phyloP scores from a whole-genome alignment of 768 basidiomycete genomes.

The Tephrocybe sp. region DNA sequence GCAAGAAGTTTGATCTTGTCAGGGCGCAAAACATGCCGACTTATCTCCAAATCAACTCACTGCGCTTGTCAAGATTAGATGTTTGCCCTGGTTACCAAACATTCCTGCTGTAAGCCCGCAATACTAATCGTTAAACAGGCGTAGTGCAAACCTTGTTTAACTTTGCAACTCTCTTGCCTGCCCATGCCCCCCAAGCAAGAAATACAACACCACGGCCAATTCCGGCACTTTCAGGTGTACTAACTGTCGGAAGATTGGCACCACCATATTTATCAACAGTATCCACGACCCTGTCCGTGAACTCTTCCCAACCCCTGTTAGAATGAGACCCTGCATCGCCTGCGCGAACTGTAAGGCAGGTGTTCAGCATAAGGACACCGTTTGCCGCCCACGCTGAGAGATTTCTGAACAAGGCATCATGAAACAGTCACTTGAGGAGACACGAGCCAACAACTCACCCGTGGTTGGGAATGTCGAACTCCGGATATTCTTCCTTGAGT shows the following conservation, averaged over 20 bases:
- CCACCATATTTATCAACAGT: constrained; percentile 76
- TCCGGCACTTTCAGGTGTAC: constrained; percentile 39
- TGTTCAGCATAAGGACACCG: constrained; percentile 90
- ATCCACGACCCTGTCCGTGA: constrained; percentile 78
- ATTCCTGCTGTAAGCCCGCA: background rate
- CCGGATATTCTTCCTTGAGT: constrained; percentile 78
- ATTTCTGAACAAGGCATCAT: constrained; percentile 47
- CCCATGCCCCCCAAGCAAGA: constrained; percentile 89
- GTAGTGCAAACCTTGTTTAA: constrained; percentile 57
- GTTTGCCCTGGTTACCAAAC: constrained; percentile 56
- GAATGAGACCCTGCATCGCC: constrained; percentile 77
- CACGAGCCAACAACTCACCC: constrained; percentile 53
- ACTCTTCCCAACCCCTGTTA: constrained; percentile 86
- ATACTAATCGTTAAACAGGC: background rate
- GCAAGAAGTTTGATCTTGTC: constrained; percentile 22
- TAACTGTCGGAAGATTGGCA: constrained; percentile 51
- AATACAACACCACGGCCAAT: constrained; percentile 71
- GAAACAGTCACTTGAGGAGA: background rate
- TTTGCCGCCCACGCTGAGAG: constrained; percentile 77
- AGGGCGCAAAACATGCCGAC: constrained; percentile 4
- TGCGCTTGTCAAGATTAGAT: constrained; percentile 73
- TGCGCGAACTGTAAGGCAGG: constrained; percentile 85
- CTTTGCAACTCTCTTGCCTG: constrained; percentile 77
- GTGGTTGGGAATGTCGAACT: constrained; percentile 75
- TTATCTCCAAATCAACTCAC: constrained; percentile 41